phyloP scores from a whole-genome alignment of 2,329 filamentous ascomycete species.

The Botrytis pseudocinerea region DNA sequence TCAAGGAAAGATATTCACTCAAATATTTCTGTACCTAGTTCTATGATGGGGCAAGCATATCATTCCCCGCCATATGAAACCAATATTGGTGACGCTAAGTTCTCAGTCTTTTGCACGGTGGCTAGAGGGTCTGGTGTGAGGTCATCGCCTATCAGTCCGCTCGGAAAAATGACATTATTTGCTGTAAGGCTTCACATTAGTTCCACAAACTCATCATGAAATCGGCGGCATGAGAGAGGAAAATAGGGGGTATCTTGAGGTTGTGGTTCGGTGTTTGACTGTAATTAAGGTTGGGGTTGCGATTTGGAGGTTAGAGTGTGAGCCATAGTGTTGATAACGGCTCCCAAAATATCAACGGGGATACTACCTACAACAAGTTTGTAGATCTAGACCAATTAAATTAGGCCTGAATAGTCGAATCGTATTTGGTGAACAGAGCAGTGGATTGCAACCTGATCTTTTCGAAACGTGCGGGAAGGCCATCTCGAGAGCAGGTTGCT shows the following conservation, averaged over 20 bases:
- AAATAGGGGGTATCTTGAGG: slow-evolving; percentile 71
- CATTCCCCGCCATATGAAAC: background rate
- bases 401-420: background rate
- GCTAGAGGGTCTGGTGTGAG: background rate
- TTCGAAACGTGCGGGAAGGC: slow-evolving; percentile 70
- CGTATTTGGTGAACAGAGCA: background rate
- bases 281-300: slow-evolving; percentile 15
- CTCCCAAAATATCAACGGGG: background rate
- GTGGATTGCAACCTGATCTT: background rate
- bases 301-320: slow-evolving; percentile 44
- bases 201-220: slow-evolving; percentile 48
- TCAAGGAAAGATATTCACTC: background rate
- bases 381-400: background rate
- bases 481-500: slow-evolving; percentile 66
- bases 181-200: background rate
- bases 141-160: background rate
- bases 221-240: slow-evolving; percentile 69
- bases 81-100: background rate
- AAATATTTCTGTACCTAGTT: background rate
- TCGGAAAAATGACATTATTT: background rate
- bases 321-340: background rate
- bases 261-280: slow-evolving; percentile 31
- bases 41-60: background rate
- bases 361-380: background rate
- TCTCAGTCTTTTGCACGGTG: background rate